Conservation (phyloP, 176 grass and related monocot species). For the Triticum aestivum region DNA sequence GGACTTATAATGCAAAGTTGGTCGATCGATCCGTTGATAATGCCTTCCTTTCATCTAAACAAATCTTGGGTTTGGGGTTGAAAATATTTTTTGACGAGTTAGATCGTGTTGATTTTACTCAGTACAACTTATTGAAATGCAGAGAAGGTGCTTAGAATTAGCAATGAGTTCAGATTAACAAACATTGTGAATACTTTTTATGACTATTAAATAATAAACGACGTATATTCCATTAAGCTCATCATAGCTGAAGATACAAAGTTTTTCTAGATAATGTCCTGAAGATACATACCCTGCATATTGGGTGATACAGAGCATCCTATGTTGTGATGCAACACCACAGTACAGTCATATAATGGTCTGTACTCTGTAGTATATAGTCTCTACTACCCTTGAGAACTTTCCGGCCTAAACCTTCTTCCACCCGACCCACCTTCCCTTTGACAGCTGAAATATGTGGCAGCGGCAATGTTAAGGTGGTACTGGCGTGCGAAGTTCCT, state of each 20-base stretch:
- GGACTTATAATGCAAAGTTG: neutral
- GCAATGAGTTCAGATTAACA: neutral
- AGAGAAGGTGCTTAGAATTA: neutral
- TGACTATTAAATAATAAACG: neutral
- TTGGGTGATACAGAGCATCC: neutral
- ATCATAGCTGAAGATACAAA: neutral
- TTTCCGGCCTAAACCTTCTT: constrained; percentile 37
- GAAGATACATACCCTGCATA: neutral
- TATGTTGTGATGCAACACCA: neutral
- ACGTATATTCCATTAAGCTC: neutral
- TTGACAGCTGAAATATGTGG: constrained; percentile 74
- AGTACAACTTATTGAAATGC: too few relatives aligned
- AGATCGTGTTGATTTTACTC: too few relatives aligned
- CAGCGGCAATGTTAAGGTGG: constrained; percentile 45
- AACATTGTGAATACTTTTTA: neutral
- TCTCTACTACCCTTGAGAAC: neutral
- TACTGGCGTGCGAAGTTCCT: constrained; percentile 47
- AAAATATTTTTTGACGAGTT: too few relatives aligned
- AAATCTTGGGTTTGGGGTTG: neutral
- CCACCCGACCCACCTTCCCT: constrained; percentile 61
- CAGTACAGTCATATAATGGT: neutral
- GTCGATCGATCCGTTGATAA: neutral
- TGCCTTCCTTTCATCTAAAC: neutral
- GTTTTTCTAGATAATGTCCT: neutral
- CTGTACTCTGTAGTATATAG: neutral